Base-by-base conservation (phyloP, 2,329 filamentous ascomycete genomes). In the Hypoxylon sp. region DNA sequence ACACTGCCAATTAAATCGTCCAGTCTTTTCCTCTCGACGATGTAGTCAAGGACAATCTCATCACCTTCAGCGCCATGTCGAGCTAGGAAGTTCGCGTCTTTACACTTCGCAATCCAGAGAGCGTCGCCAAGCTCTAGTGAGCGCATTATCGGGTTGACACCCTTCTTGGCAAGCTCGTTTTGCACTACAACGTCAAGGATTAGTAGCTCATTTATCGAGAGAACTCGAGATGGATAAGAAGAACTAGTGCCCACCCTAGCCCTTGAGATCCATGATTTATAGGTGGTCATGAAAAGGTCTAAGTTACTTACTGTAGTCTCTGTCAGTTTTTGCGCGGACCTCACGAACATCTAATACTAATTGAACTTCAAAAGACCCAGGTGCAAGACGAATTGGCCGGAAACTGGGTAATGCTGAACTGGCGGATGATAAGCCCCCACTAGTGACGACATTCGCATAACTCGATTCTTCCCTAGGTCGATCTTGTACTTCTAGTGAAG, bases 1-100 rank as follows among this genome's bases (percentile, higher is more conserved):
- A 96, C 93, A 68, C 91, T 94, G 55, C 86, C 82, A n/a, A 95
- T 85, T 50, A 96, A 81, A 76, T 96, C 93, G 75, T 95, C 92
- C 0, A 94, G 85, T 7, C 93, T 85, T 76, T 96, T 96, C 67
- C 93, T 86, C 79, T 96, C 93, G 1, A 94, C 86, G 48, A 96
- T 92, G 84, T 90, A 93, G 77, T 95, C 92, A 3, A 96, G 82
- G 50, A 93, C 88, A 11, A 95, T 80, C 76, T 94, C 92, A 64
- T 89, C 86, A 14, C 90, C 89, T 74, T 90, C 87, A 1, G 83
- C 81, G 11, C 90, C 90, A 55, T 86, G 81, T 3, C 81, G 82
- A 1, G 83, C 73, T 4, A 93, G 82, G 28, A 88, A 82, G 9
- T 79, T 78, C 0, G 87, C 80, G 64, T 92, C 86, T 72, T 89